Conservation (phyloP, 2,329 filamentous ascomycete species). For the Colletotrichum horii region DNA sequence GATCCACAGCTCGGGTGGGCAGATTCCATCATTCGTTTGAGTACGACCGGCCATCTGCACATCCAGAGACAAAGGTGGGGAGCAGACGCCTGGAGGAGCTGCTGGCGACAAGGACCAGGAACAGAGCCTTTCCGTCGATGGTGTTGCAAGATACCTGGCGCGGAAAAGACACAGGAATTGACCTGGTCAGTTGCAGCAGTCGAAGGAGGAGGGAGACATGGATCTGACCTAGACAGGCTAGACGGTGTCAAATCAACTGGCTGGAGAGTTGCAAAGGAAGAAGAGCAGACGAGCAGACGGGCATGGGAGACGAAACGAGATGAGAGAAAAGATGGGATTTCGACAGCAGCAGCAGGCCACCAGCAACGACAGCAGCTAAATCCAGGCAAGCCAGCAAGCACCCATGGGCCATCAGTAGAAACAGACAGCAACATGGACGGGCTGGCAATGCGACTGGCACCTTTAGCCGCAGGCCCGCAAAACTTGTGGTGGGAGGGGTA, state of each 20-base stretch:
- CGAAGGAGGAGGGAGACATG: neutral
- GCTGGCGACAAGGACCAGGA: slow-evolving; percentile 19
- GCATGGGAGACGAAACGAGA: neutral
- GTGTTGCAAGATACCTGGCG: neutral
- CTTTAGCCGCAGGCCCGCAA: slow-evolving; percentile 9
- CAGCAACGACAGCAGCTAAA: neutral
- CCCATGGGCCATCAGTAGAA: neutral
- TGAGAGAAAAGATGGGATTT: slow-evolving; percentile 1
- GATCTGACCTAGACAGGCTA: neutral
- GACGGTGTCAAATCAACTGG: slow-evolving; percentile 5
- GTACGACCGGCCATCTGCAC: slow-evolving; percentile 19
- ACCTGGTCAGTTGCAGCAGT: slow-evolving; percentile 5
- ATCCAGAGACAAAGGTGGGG: slow-evolving; percentile 19
- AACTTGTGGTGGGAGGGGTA: slow-evolving; percentile 10
- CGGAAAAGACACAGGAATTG: neutral
- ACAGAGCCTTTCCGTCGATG: slow-evolving; percentile 7
- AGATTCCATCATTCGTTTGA: slow-evolving; percentile 22
- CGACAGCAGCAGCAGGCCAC: neutral
- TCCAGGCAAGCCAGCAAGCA: neutral
- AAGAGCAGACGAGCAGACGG: neutral
- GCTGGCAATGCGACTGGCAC: neutral
- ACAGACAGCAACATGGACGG: neutral
- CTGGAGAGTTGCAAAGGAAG: neutral
- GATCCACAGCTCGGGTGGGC: slow-evolving; percentile 19
- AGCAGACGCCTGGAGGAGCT: slow-evolving; percentile 13